A percentile compares a stretch with the other conserved stretches of the same genome.
These are phyloP conservation scores for Polytrichum commune DNA, from an alignment of 225 moss, liverwort and hornwort species.

Conservation along the genomic window DNA sequence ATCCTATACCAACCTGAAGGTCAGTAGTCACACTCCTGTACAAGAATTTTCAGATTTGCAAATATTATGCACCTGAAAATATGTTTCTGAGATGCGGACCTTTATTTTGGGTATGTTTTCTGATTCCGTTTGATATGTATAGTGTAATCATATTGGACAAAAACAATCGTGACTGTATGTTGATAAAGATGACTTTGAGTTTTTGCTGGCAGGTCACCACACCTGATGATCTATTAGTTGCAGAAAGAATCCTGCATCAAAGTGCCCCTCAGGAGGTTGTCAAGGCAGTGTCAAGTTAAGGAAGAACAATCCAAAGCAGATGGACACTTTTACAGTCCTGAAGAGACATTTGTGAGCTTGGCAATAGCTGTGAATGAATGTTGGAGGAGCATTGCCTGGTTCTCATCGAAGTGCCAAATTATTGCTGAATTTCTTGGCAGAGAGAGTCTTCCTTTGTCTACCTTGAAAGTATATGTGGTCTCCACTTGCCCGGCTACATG, in stretches of 20 bases:
- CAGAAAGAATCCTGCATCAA: conserved; percentile 67
- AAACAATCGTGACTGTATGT: background rate
- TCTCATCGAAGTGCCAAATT: too few relatives aligned
- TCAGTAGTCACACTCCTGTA: conserved; percentile 2
- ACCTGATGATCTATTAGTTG: conserved; percentile 68
- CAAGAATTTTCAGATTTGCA: conserved; percentile 6
- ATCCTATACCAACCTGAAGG: conserved; percentile 83
- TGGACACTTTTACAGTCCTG: too few relatives aligned
- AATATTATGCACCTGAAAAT: too few relatives aligned
- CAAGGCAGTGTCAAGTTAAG: conserved; percentile 2
- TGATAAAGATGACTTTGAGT: background rate
- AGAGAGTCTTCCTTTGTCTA: too few relatives aligned
- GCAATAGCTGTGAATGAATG: too few relatives aligned
- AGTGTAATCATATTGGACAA: too few relatives aligned
- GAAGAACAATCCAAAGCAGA: background rate
- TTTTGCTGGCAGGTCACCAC: conserved; percentile 60
- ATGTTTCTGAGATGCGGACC: background rate
- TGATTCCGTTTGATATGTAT: background rate
- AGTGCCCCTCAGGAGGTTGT: conserved; percentile 23
- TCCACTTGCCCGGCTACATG: too few relatives aligned
- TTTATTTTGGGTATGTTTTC: background rate
- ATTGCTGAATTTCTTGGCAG: too few relatives aligned
- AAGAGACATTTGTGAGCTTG: too few relatives aligned
- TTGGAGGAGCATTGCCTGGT: too few relatives aligned
- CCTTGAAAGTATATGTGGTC: too few relatives aligned